Base-by-base conservation (phyloP, 1,139 yeast species). In the Diutina scorzettiae region DNA sequence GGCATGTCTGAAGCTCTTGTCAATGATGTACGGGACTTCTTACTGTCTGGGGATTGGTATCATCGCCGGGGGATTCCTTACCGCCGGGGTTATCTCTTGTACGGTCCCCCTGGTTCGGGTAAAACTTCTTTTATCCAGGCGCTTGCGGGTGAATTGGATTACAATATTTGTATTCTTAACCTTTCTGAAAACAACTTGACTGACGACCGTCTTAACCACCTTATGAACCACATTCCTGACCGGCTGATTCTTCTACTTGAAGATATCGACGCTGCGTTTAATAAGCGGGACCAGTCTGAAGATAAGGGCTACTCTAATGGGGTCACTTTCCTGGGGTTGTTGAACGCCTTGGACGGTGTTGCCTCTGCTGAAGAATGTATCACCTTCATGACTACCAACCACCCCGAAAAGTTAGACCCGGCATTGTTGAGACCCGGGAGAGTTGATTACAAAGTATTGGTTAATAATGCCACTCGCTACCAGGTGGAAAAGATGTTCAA, bases 81-180 rank as follows among this genome's bases (percentile, higher is more conserved):
- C 56, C 74, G 99, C 58, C 71, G 99, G 53, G 99, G 99, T 0
- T 91, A 91, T 56, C 67, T 91, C 42, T 64, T 91, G 29, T 89
- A 85, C 59, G 99, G 99, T 0, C 98, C 99, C 0, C 99, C 99
- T 0, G 99, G 99, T 0, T 80, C 93, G 50, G 99, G 99, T 44
- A 91, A 91, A 56, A 86, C 97, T 1, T 83, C 95, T 51, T 85
- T 86, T 49, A 91, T 93, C 47, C 97, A 91, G 58, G 96, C 98
- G 0, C 66, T 91, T 45, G 98, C 98, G 0, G 99, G 97, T 24
- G 95, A 89, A 50, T 68, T 91, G 53, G 97, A 93, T 59, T 91
- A 91, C 62, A 89, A 89, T 58, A 91, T 91, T 52, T 93, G 98
- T 59, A 83, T 91, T 33, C 67, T 91, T 59, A 91, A 93, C 55